A percentile compares a stretch with the other conserved stretches of the same genome.
These are phyloP conservation scores for Pseudofabraea citricarpa DNA, from an alignment of 2,329 filamentous ascomycete species.

Conservation along the genomic window DNA sequence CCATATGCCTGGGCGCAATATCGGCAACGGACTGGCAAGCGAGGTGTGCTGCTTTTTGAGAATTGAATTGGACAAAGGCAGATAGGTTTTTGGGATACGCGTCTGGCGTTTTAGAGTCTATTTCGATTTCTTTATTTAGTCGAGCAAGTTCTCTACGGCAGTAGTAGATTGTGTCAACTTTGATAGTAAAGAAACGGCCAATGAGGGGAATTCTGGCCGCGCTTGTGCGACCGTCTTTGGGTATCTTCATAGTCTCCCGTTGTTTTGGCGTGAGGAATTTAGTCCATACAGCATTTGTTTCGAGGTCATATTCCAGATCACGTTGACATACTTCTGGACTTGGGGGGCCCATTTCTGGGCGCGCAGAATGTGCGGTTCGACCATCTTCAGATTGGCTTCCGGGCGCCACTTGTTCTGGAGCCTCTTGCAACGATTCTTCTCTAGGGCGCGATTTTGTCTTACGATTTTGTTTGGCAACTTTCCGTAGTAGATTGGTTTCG, in stretches of 20 bases:
- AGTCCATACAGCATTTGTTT: slow-evolving; percentile 20
- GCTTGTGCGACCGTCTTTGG: slow-evolving; percentile 12
- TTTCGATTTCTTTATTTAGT: slow-evolving; percentile 21
- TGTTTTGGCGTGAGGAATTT: slow-evolving; percentile 17
- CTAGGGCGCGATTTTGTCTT: slow-evolving; percentile 7
- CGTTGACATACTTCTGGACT: slow-evolving; percentile 11
- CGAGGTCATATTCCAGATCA: slow-evolving; percentile 15
- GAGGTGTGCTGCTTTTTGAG: slow-evolving; percentile 20
- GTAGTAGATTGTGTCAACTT: slow-evolving; percentile 22
- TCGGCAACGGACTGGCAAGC: slow-evolving; percentile 19
- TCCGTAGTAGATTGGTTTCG: slow-evolving; percentile 14
- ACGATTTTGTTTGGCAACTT: slow-evolving; percentile 10
- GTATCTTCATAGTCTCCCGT: slow-evolving; percentile 19
- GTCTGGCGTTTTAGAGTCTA: slow-evolving; percentile 16
- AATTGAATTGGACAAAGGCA: slow-evolving; percentile 22
- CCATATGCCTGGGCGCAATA: slow-evolving; percentile 17
- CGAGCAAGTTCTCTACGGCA: slow-evolving; percentile 22
- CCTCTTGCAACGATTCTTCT: slow-evolving; percentile 7
- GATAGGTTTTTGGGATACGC: slow-evolving; percentile 17
- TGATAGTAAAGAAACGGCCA: slow-evolving; percentile 17
- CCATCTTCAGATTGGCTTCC: slow-evolving; percentile 7
- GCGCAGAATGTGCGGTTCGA: slow-evolving; percentile 8
- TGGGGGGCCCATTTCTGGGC: slow-evolving; percentile 10
- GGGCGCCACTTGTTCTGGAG: slow-evolving; percentile 7
- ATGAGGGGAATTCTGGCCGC: slow-evolving; percentile 18